phyloP scores from a whole-genome alignment of 257 asterid genomes.

The Capsicum chinense region DNA sequence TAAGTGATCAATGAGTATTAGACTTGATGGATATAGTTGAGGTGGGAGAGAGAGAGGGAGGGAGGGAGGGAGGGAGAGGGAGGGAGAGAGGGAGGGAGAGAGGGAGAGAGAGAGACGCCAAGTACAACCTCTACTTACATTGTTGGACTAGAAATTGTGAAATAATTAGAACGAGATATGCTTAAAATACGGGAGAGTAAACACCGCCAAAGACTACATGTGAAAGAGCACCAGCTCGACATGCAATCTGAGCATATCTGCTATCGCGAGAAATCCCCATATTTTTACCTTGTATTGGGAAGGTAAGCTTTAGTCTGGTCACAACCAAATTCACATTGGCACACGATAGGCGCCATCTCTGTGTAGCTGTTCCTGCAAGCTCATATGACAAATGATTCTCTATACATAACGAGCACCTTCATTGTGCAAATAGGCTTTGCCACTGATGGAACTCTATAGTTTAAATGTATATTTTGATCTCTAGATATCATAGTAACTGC shows the following conservation, averaged over 20 bases:
- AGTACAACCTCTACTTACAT: slow-evolving; percentile 11
- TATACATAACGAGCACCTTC: neutral
- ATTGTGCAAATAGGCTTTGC: neutral
- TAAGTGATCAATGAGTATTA: slow-evolving; percentile 7
- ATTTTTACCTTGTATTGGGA: neutral
- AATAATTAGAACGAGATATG: neutral
- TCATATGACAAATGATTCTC: neutral
- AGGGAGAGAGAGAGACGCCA: neutral
- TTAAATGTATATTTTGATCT: neutral
- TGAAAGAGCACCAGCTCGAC: neutral
- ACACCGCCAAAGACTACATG: neutral
- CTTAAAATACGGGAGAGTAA: neutral
- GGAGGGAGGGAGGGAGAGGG: neutral
- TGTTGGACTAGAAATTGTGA: neutral
- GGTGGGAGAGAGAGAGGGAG: slow-evolving; percentile 1
- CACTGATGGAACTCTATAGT: neutral
- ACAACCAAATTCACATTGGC: neutral
- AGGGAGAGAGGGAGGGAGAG: too few relatives aligned
- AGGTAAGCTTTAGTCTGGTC: neutral
- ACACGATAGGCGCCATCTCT: neutral
- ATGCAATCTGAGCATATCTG: neutral
- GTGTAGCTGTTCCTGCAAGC: neutral
- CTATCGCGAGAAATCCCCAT: neutral
- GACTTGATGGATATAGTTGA: neutral
- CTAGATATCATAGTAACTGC: slow-evolving; percentile 1